A percentile compares a stretch with the other conserved stretches of the same genome.
These are phyloP conservation scores for Linum usitatissimum DNA, from an alignment of 345 rosid genomes.

Conservation along the genomic window DNA sequence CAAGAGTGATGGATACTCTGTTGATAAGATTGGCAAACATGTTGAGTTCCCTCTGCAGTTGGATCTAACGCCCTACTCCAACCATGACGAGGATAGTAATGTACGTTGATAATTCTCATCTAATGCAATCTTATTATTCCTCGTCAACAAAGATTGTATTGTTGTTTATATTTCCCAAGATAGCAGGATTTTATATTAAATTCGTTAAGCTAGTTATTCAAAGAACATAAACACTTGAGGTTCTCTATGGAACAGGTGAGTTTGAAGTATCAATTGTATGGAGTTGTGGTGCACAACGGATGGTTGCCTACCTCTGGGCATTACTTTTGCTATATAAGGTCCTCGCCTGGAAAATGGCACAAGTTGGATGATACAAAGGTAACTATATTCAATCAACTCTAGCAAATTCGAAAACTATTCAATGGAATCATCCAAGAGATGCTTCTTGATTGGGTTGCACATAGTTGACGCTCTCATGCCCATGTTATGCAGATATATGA, in stretches of 20 bases:
- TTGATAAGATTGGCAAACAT: slow-evolving; percentile 67
- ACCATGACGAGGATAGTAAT: slow-evolving; percentile 13
- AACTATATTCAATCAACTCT: slow-evolving; percentile 8
- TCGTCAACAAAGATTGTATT: not conserved
- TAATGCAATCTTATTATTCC: not conserved
- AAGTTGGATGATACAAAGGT: slow-evolving; percentile 59
- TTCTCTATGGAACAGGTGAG: slow-evolving; percentile 26
- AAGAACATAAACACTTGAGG: not conserved
- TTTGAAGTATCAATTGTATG: slow-evolving; percentile 59
- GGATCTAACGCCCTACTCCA: slow-evolving; percentile 61
- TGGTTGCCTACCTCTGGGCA: slow-evolving; percentile 50
- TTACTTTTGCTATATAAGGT: slow-evolving; percentile 53
- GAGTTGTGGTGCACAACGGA: slow-evolving; percentile 69
- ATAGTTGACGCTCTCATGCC: not conserved
- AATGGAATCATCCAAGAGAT: no score
- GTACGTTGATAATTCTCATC: slow-evolving; percentile 28
- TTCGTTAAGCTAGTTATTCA: no score
- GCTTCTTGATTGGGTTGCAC: not conserved
- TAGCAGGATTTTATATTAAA: not conserved
- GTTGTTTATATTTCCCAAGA: not conserved
- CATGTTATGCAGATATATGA: slow-evolving; percentile 40
- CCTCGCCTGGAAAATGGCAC: slow-evolving; percentile 67
- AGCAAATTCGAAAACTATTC: not conserved
- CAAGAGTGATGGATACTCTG: slow-evolving; percentile 49
- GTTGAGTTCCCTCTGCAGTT: slow-evolving; percentile 70